phyloP scores from a whole-genome alignment of 2,329 filamentous ascomycete species.

The Penicillium sp. region DNA sequence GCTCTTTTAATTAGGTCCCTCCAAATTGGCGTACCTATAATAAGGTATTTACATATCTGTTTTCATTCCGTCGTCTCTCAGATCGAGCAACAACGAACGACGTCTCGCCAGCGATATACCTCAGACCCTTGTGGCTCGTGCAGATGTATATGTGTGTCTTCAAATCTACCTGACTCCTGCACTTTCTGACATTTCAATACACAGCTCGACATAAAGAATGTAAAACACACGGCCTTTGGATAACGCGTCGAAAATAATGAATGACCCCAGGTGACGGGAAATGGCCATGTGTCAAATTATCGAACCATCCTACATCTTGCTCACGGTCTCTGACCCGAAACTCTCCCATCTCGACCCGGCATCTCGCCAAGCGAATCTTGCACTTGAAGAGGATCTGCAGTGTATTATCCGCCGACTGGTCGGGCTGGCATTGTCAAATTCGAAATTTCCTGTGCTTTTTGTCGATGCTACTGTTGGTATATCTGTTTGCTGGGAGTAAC shows the following conservation, averaged over 20 bases:
- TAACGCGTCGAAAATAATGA: not conserved
- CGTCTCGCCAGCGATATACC: slow-evolving; percentile 7
- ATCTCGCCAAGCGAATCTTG: too few relatives aligned
- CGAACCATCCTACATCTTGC: too few relatives aligned
- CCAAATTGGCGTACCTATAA: too few relatives aligned
- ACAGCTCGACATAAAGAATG: slow-evolving; percentile 11
- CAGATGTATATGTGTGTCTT: slow-evolving; percentile 4
- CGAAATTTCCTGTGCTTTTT: too few relatives aligned
- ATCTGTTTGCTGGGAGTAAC: too few relatives aligned
- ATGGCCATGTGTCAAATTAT: slow-evolving; percentile 3
- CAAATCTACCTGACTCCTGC: not conserved
- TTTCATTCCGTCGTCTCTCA: not conserved
- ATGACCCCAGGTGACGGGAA: slow-evolving; percentile 5
- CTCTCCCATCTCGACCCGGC: too few relatives aligned
- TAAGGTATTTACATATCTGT: too few relatives aligned
- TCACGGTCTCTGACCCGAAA: too few relatives aligned
- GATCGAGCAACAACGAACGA: slow-evolving; percentile 1
- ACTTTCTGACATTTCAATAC: not conserved
- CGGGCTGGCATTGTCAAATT: too few relatives aligned
- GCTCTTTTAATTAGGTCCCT: not conserved
- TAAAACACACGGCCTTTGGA: not conserved
- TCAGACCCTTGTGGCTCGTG: slow-evolving; percentile 9
- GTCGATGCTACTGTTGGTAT: too few relatives aligned
- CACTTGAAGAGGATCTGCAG: too few relatives aligned
- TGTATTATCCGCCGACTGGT: too few relatives aligned